Evolutionary conservation across 768 basidiomycete genomes (phyloP), one percentile per base, ranked within the genome.

Genomic region (Tephrocybe sp.): DNA sequence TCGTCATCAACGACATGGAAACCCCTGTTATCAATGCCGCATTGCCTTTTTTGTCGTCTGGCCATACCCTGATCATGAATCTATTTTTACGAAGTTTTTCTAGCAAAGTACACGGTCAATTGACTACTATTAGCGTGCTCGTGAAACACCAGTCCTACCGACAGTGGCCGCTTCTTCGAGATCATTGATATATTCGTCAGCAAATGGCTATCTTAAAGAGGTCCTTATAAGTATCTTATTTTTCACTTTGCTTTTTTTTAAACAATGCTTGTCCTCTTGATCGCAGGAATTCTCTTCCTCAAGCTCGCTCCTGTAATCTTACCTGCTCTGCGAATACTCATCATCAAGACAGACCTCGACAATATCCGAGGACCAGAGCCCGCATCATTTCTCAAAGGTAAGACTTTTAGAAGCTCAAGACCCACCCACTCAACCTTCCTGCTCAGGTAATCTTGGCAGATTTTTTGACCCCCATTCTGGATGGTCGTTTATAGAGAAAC

Each of bases 341-440:
- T 61, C 24, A 31, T 47, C 6, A 59, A 58, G 38, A 59, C 56
- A 15, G 60, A 64, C 25, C 56, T 73, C n/a, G 63, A 65, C 39
- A 67, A 69, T 49, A 56, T 70, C 38, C 68, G 67, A 2, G 70
- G 71, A 3, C 71, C 70, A 2, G 49, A 45, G 5, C 54, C 62
- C 2, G 38, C 50, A 1, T 69, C 69, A 0, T 63, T 65, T 40
- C 46, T 59, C 36, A 65, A 60, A 46, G 71, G 70, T 68, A 16
- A 27, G 21, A 37, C 15, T 10, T 9, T 9, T 34, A 15, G 9
- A 38, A 11, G 18, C n/a, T n/a, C n/a, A n/a, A n/a, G n/a, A n/a
- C n/a, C n/a, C n/a, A 42, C 45, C 37, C 19, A 24, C 15, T 30
- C 10, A 19, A 12, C 16, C 19, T 36, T 9, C n/a, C n/a, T 38